Conservation (phyloP, 441 rosid genomes). For the Adansonia madagascariensis region DNA sequence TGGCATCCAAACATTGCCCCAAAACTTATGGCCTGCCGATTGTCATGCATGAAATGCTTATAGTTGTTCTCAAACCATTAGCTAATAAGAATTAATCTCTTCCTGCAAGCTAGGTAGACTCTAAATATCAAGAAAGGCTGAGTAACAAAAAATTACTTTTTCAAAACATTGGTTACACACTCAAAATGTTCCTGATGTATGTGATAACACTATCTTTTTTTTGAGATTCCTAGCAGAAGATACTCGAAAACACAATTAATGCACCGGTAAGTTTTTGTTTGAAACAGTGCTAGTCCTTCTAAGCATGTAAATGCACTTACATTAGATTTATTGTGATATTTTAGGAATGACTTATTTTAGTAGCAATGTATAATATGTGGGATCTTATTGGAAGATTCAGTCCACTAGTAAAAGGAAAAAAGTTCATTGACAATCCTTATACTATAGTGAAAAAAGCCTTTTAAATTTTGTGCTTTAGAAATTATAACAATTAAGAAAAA, state of each 20-base stretch:
- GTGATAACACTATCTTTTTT: conserved; percentile 63
- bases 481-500: no score
- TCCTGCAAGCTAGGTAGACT: conserved; percentile 35
- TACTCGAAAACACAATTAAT: conserved; percentile 62
- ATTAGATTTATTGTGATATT: neutral
- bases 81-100: neutral
- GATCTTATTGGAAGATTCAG: conserved; percentile 63
- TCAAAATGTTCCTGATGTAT: conserved; percentile 58
- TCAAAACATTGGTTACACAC: conserved; percentile 56
- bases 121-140: conserved; percentile 38
- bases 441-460: no score
- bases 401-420: conserved; percentile 40
- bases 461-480: no score
- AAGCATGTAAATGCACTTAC: neutral
- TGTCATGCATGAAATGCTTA: neutral
- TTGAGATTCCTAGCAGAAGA: conserved; percentile 78
- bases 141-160: conserved; percentile 51
- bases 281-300: neutral
- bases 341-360: conserved; percentile 65
- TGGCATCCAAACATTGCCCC: conserved; percentile 44
- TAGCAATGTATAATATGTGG: conserved; percentile 64
- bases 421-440: no score
- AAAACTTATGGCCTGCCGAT: conserved; percentile 29
- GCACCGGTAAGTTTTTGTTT: conserved; percentile 54
- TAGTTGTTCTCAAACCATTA: neutral